These are phyloP conservation scores for Populus trichocarpa DNA, from an alignment of 441 rosid genomes.

Conservation along the genomic window DNA sequence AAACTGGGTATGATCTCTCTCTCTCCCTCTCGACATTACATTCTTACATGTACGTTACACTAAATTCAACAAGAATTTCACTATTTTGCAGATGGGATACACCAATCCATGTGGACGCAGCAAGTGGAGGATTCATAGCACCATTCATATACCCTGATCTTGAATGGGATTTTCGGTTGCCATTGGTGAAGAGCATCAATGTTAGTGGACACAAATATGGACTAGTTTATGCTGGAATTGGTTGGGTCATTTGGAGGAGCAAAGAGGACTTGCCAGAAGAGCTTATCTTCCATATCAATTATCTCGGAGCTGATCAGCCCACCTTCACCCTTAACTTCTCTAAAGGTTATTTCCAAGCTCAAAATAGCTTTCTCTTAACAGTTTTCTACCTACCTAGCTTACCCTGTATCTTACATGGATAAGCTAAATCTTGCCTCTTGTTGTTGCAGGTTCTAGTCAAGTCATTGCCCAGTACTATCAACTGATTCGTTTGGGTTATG, in stretches of 20 bases:
- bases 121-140: slow-evolving; percentile 89
- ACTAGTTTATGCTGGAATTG: slow-evolving; percentile 85
- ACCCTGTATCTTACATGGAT: too few relatives aligned
- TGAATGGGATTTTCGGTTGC: slow-evolving; percentile 83
- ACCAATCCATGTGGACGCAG: slow-evolving; percentile 89
- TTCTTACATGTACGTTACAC: neutral
- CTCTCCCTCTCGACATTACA: neutral
- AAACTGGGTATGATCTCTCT: slow-evolving; percentile 56
- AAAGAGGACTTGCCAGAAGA: slow-evolving; percentile 88
- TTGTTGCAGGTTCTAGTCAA: slow-evolving; percentile 77
- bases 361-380: neutral
- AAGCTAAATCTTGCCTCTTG: neutral
- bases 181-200: slow-evolving; percentile 79
- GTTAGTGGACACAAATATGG: slow-evolving; percentile 96
- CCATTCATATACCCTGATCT: slow-evolving; percentile 80
- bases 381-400: too few relatives aligned
- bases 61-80: too few relatives aligned
- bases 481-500: slow-evolving; percentile 68
- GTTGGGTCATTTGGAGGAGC: slow-evolving; percentile 91
- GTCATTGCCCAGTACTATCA: slow-evolving; percentile 89
- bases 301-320: slow-evolving; percentile 93
- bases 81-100: slow-evolving; percentile 63
- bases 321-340: slow-evolving; percentile 96
- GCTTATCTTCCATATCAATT: slow-evolving; percentile 87
- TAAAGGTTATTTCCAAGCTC: slow-evolving; percentile 42